Evolutionary conservation across 805 yeast species (phyloP).

Genomic region (Metschnikowia gruessii): DNA sequence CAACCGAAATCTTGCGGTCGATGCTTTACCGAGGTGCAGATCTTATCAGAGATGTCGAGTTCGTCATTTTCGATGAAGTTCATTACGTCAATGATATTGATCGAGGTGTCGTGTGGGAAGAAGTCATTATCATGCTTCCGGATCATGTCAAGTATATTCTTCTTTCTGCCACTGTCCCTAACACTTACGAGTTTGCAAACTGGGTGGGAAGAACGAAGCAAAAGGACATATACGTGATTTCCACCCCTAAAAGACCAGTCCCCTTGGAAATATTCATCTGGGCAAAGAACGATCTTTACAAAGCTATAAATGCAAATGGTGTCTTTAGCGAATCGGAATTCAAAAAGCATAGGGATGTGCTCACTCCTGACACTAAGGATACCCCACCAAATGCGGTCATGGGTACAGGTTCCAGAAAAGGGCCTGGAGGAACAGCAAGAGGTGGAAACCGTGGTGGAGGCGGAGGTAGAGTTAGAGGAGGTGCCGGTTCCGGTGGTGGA

Average conservation of each 20-base stretch:
- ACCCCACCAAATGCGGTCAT: slow-evolving; percentile 34
- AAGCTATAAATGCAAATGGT: slow-evolving; percentile 72
- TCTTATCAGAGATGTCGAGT: slow-evolving; percentile 92
- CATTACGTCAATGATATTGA: slow-evolving; percentile 96
- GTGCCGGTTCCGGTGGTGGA: slow-evolving; percentile 15
- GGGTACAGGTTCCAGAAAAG: slow-evolving; percentile 42
- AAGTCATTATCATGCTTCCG: slow-evolving; percentile 95
- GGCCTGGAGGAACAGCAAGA: slow-evolving; percentile 44
- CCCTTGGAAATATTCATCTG: slow-evolving; percentile 86
- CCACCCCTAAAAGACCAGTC: slow-evolving; percentile 95
- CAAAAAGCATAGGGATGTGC: slow-evolving; percentile 52
- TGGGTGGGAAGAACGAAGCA: slow-evolving; percentile 99
- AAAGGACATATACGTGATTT: slow-evolving; percentile 92
- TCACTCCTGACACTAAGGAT: slow-evolving; percentile 39
- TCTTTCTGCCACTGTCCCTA: slow-evolving; percentile 97
- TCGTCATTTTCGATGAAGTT: slow-evolving; percentile 96
- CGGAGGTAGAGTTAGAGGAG: slow-evolving; percentile 20
- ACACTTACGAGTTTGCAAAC: slow-evolving; percentile 93
- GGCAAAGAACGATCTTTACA: slow-evolving; percentile 72
- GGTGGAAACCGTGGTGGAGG: slow-evolving; percentile 37
- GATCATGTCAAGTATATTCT: slow-evolving; percentile 91
- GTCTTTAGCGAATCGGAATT: slow-evolving; percentile 66
- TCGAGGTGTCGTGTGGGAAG: slow-evolving; percentile 99
- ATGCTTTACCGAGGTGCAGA: slow-evolving; percentile 98
- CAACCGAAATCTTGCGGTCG: slow-evolving; percentile 91